Evolutionary conservation across 2,329 filamentous ascomycete species (phyloP).

Genomic region (Juglanconis sp.): DNA sequence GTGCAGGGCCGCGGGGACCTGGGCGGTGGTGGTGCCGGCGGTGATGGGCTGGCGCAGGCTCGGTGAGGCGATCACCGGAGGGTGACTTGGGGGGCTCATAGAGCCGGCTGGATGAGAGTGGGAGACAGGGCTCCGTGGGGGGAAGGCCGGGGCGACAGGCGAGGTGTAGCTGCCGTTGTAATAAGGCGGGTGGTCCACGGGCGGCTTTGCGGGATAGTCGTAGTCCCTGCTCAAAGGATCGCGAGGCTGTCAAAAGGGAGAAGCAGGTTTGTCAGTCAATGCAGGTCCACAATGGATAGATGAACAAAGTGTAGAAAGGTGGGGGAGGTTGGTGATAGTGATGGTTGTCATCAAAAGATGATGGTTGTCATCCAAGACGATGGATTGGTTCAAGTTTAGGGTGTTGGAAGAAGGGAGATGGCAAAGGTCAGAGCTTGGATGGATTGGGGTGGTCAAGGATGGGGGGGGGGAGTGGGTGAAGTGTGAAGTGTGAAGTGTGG

Average conservation of each 20-base stretch:
- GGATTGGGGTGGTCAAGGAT: neutral
- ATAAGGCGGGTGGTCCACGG: constrained; percentile 44
- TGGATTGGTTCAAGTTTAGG: constrained; percentile 1
- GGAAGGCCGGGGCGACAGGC: constrained; percentile 42
- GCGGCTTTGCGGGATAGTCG: constrained; percentile 39
- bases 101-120: constrained; percentile 42
- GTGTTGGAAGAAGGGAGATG: constrained; percentile 23
- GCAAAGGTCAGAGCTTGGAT: neutral
- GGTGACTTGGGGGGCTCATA: constrained; percentile 40
- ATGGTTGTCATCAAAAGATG: constrained; percentile 10
- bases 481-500: neutral
- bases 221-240: constrained; percentile 39
- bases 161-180: constrained; percentile 50
- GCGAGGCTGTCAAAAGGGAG: constrained; percentile 38
- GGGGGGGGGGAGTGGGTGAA: neutral
- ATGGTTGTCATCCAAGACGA: constrained; percentile 6
- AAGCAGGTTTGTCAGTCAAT: constrained; percentile 18
- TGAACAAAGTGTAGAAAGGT: constrained; percentile 2
- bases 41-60: constrained; percentile 41
- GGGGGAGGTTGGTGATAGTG: constrained; percentile 12
- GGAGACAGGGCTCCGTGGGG: constrained; percentile 48
- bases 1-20: constrained; percentile 28
- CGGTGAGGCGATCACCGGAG: constrained; percentile 46
- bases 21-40: constrained; percentile 39
- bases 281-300: constrained; percentile 19